Evolutionary conservation across 768 basidiomycete genomes (phyloP).

Genomic region (Boletus subparvulus): DNA sequence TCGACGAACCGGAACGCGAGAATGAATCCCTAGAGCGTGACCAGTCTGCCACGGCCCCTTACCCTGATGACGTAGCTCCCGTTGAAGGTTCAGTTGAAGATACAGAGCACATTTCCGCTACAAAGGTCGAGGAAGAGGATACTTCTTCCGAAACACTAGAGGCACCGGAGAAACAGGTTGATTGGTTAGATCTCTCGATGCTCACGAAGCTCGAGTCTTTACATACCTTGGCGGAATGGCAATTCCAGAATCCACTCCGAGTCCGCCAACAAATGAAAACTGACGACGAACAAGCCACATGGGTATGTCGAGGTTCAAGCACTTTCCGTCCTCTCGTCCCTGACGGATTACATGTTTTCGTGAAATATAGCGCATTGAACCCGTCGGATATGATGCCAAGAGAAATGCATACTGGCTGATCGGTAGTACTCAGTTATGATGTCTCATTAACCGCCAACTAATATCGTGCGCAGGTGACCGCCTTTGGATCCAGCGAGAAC

Average conservation of each 20-base stretch:
- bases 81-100: slow-evolving; percentile 2
- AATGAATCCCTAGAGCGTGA: slow-evolving; percentile 15
- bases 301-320: slow-evolving; percentile 52
- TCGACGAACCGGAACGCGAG: slow-evolving; percentile 9
- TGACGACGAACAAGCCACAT: slow-evolving; percentile 74
- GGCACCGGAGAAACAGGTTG: slow-evolving; percentile 43
- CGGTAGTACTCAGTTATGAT: slow-evolving; percentile 49
- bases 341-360: background rate
- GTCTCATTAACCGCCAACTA: background rate
- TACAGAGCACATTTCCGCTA: background rate
- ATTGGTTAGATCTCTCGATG: slow-evolving; percentile 75
- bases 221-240: slow-evolving; percentile 78
- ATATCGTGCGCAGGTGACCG: slow-evolving; percentile 58
- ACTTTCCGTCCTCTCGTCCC: background rate
- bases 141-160: slow-evolving; percentile 12
- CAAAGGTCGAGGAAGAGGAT: slow-evolving; percentile 28
- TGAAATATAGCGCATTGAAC: slow-evolving; percentile 68
- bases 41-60: background rate
- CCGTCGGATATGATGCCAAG: slow-evolving; percentile 80
- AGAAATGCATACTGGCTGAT: slow-evolving; percentile 84
- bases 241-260: slow-evolving; percentile 75
- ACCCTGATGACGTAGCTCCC: background rate
- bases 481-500: slow-evolving; percentile 81
- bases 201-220: slow-evolving; percentile 72
- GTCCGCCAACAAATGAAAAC: slow-evolving; percentile 71